Base-by-base conservation (phyloP, 2,329 filamentous ascomycete species). In the Exophiala sideris region DNA sequence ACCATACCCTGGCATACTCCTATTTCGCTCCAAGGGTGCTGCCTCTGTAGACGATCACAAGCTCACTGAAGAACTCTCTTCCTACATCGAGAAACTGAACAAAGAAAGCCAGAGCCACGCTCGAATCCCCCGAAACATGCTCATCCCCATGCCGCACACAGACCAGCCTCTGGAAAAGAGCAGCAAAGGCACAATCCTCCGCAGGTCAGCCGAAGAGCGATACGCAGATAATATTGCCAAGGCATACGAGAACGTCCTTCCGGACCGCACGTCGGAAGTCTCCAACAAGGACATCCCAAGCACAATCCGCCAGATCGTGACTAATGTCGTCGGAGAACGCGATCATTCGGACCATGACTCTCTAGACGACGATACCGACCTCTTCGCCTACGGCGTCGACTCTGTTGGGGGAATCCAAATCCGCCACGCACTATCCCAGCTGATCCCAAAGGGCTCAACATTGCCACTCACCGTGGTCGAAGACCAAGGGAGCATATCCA, bases 131-230 rank as follows among this genome's bases (percentile, higher is more conserved):
- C 71, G 66, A 32, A 64, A 73, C 1, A 83, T 81, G 76, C 57
- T 86, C 11, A 58, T 81, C 0, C 69, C 78, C 0, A 68, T 83
- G 39, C 63, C 70, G 0, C 55, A 69, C 6, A 57, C 64, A 7
- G 61, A 65, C 0, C 51, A 50, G 1, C 63, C 66, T 11, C 67
- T 85, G 0, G 73, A 78, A 52, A 85, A 83, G 66, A 86, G 79
- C 56, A 86, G 81, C 58, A 87, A 87, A 65, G 83, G 83, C 0
- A 84, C 81, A 0, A 70, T 83, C 1, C 67, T 86, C 12, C 71
- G 83, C 20, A 69, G 67, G 10, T 71, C 72, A 44, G 80, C 78
- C 0, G 80, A 84, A 53, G 70, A 75, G 40, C 68, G 68, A 6
- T 85, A 80, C 60, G 64, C 67, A 21, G 32, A 36, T 7, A 58